Percentiles rank a stretch among this genome's conserved stretches.
These are phyloP conservation scores for Chaetomiaceae sp. DNA, from an alignment of 2,329 filamentous ascomycete species.

Conservation along the genomic window DNA sequence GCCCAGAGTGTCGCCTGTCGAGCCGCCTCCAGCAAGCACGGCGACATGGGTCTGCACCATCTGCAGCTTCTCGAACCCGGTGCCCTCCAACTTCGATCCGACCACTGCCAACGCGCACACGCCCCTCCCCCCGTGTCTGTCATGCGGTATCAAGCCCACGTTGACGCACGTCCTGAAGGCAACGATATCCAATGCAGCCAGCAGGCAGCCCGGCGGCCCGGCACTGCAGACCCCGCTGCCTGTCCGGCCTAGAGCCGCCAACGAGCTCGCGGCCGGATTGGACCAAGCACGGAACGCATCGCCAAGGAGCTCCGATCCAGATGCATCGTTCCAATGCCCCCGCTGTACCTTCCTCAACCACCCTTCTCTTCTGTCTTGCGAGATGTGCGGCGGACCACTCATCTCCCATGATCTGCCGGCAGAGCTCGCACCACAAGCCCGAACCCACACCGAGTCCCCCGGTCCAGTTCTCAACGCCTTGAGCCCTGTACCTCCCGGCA, in stretches of 20 bases:
- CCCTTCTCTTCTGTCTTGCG: conserved; percentile 77
- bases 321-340: conserved; percentile 62
- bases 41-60: conserved; percentile 96
- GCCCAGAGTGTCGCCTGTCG: conserved; percentile 40
- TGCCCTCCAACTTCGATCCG: conserved; percentile 91
- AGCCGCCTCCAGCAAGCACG: conserved; percentile 47
- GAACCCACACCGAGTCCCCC: conserved; percentile 66
- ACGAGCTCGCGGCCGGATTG: conserved; percentile 17
- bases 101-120: conserved; percentile 73
- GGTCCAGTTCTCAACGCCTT: conserved; percentile 58
- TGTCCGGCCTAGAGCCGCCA: conserved; percentile 26
- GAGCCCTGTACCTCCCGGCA: conserved; percentile 29
- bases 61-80: conserved; percentile 88
- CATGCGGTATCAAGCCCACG: conserved; percentile 90
- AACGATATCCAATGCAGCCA: conserved; percentile 69
- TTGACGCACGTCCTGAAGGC: conserved; percentile 81
- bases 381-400: conserved; percentile 82
- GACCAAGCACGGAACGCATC: conserved; percentile 9
- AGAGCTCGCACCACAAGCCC: conserved; percentile 36
- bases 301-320: conserved; percentile 28
- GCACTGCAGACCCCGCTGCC: conserved; percentile 30
- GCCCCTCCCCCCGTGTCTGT: conserved; percentile 78
- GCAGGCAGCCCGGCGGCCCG: conserved; percentile 38
- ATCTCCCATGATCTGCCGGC: conserved; percentile 48
- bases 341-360: conserved; percentile 94